phyloP scores from a whole-genome alignment of 257 asterid genomes.

The Agastache rugosa region DNA sequence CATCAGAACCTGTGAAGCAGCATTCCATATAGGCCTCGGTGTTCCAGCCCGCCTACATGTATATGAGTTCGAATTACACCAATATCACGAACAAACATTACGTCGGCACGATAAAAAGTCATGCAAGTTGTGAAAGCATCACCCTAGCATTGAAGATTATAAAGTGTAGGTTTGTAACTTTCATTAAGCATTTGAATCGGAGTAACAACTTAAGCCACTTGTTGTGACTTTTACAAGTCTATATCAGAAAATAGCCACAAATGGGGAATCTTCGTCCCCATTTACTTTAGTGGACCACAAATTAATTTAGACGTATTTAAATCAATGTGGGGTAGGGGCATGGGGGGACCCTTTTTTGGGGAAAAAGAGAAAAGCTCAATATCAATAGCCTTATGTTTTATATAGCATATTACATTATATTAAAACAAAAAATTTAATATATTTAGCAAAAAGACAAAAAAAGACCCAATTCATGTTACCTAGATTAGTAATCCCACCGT shows the following conservation, averaged over 20 bases:
- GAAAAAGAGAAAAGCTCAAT: neutral
- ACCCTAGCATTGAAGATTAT: neutral
- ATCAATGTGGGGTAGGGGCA: neutral
- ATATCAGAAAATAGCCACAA: neutral
- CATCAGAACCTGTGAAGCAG: constrained; percentile 76
- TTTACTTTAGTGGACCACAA: neutral
- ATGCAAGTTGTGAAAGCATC: neutral
- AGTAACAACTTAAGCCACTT: neutral
- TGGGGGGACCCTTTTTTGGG: neutral
- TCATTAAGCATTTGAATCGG: neutral
- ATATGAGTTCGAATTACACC: neutral
- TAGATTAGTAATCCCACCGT: too few species aligned
- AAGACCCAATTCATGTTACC: too few species aligned
- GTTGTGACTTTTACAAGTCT: constrained; percentile 6
- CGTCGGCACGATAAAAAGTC: neutral
- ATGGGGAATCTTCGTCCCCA: constrained; percentile 19
- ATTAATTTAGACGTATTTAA: neutral
- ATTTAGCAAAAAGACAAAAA: too few species aligned
- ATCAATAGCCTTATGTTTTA: neutral
- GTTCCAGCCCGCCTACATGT: constrained; percentile 55
- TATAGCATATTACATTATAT: too few species aligned
- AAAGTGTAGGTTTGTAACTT: neutral
- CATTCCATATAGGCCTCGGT: constrained; percentile 83
- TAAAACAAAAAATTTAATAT: neutral
- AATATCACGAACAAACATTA: neutral